Evolutionary conservation across 2,329 filamentous ascomycete genomes (phyloP).

Genomic region (Ophiosphaerella herpotricha): DNA sequence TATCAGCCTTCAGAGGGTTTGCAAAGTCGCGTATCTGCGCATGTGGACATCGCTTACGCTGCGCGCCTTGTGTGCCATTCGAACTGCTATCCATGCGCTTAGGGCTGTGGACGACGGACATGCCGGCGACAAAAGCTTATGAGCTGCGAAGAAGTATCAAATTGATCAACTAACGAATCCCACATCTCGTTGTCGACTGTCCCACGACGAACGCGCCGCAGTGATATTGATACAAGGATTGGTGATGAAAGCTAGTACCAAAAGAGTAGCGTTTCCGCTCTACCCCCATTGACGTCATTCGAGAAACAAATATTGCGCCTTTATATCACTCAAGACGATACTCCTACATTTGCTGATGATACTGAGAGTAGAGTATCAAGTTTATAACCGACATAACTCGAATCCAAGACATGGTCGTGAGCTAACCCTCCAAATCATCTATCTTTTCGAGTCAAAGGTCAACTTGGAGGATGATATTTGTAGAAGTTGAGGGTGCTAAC

Average conservation of each 20-base stretch:
- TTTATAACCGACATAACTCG: too few relatives aligned
- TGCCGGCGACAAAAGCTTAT: constrained; percentile 10
- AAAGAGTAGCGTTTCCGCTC: constrained; percentile 2
- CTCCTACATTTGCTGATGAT: neutral
- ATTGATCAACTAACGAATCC: constrained; percentile 1
- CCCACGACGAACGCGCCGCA: neutral
- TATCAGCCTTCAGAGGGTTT: neutral
- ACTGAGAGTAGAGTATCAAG: neutral
- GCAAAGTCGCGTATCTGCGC: constrained; percentile 9
- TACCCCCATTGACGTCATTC: neutral
- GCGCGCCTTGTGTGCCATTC: constrained; percentile 24
- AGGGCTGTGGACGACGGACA: constrained; percentile 34
- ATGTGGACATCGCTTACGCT: constrained; percentile 28
- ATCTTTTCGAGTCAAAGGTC: too few relatives aligned
- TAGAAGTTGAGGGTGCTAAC: too few relatives aligned
- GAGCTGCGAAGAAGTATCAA: neutral
- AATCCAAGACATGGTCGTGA: too few relatives aligned
- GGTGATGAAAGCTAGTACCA: neutral
- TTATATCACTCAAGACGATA: neutral
- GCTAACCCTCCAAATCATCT: too few relatives aligned
- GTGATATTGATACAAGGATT: constrained; percentile 2
- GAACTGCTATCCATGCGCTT: constrained; percentile 14
- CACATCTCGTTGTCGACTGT: constrained; percentile 1
- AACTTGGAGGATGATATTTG: too few relatives aligned
- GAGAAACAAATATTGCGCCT: neutral